Base-by-base conservation (phyloP, 2,329 filamentous ascomycete genomes). In the Neofusicoccum ribis region DNA sequence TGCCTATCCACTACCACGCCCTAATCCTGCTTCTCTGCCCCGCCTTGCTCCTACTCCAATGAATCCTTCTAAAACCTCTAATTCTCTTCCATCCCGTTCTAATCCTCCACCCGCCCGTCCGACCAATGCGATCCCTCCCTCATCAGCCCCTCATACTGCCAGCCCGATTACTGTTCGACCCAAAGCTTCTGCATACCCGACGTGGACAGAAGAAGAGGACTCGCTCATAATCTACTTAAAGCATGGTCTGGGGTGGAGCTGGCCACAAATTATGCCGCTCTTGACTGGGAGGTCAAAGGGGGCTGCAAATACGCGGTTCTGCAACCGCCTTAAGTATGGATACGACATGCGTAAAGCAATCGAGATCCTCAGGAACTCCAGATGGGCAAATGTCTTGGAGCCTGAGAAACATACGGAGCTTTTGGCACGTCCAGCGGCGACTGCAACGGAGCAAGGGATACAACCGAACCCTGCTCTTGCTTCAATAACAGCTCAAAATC, bases 191-290 rank as follows among this genome's bases (percentile, higher is more conserved):
- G 9, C 34, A 34, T 37, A 36, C 17, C 9, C 56, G 14, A 15
- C 14, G 6, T 60, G 56, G 56, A 47, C 56, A 6, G 15, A 8
- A 1, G 71, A 75, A 39, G 76, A 78, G 56, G 70, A 75, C 37
- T 62, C 61, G 1, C 67, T 78, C 7, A 68, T 83, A 0, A 75
- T 79, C 5, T 76, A 76, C 41, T 62, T 82, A 4, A 81, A 78
- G 54, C 79, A 81, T 62, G 76, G 78, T 0, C 75, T 79, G 41
- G 68, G 69, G 6, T 66, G 73, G 3, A 65, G 66, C 8, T 82
- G 79, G 79, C 63, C 69, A 2, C 68, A 76, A 1, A 79, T 82
- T 8, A 70, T 71, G 0, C 43, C 65, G 5, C 70, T 77, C 34
- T 77, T 80, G 54, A 71, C 74, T 1, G 66, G 69, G 11, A 72